Evolutionary conservation across 2,329 filamentous ascomycete genomes (phyloP), one percentile per base, ranked within the genome.

Genomic region (Fusarium newnesense): DNA sequence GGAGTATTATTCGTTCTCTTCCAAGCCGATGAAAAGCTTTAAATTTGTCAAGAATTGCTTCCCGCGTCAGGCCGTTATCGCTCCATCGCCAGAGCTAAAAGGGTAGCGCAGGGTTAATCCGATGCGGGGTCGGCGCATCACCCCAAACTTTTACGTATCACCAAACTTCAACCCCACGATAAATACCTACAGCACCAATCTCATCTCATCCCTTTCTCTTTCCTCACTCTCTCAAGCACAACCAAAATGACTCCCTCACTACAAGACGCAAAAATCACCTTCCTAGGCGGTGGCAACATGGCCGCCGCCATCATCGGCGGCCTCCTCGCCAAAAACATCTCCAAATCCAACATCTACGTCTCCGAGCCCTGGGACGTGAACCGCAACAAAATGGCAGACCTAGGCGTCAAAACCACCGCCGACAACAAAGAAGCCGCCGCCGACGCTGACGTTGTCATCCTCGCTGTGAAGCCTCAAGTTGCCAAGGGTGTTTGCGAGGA

Each of bases 321-420:
- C 57, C 83, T 87, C 28, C 76, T 85, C 34, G 79, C 80, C 66
- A 84, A 85, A 73, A 81, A 81, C 77, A 83, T 84, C 75, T 65
- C 81, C 73, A 83, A 83, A 76, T 75, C 81, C 60, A 83, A 86
- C 80, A 84, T 87, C 77, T 80, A 75, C 77, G 86, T 87, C 62
- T 82, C 85, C 7, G 86, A 87, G 79, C 86, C 86, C 4, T 87
- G 85, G 85, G 85, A 87, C 8, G 85, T 86, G 63, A 87, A 87
- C 82, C 84, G 86, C 63, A 78, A 82, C 59, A 87, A 87, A 82
- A 84, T 87, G 79, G 81, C 79, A 39, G 82, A 81, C 4, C 75
- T 83, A 9, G 85, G 86, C 59, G 85, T 87, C 59, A 80, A 78
- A 71, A 86, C 85, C 60, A 87, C 85, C 8, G 81, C 81, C 4